Percentiles rank a stretch among this genome's conserved stretches.
phyloP scores from a whole-genome alignment of 2,329 filamentous ascomycete species.

The Helminthosporium solani region DNA sequence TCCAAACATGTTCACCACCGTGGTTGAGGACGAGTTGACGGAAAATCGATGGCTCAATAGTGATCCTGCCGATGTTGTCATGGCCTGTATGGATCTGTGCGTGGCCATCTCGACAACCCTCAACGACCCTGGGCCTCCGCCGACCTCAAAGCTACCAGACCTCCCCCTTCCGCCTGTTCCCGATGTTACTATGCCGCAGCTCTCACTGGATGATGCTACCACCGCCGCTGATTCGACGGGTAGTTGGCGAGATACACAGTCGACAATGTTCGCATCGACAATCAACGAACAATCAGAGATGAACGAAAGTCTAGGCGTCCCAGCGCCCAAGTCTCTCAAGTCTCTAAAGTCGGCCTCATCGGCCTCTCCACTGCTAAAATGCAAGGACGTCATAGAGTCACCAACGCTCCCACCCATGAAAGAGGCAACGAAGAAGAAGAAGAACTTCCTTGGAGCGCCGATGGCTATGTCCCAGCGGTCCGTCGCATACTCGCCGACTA shows the following conservation, averaged over 20 bases:
- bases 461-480: constrained; percentile 23
- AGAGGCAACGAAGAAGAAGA: constrained; percentile 27
- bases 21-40: constrained; percentile 74
- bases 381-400: constrained; percentile 55
- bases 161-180: constrained; percentile 44
- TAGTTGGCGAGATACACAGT: constrained; percentile 58
- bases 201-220: constrained; percentile 32
- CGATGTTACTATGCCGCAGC: constrained; percentile 32
- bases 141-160: constrained; percentile 48
- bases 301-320: constrained; percentile 22
- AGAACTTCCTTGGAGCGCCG: constrained; percentile 18
- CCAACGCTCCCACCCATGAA: constrained; percentile 60
- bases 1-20: constrained; percentile 80
- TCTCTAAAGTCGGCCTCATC: constrained; percentile 49
- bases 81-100: constrained; percentile 74
- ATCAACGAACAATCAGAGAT: constrained; percentile 23
- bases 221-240: constrained; percentile 32
- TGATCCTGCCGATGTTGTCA: constrained; percentile 76
- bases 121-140: constrained; percentile 51
- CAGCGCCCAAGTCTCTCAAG: constrained; percentile 38
- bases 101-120: constrained; percentile 45
- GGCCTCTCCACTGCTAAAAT: constrained; percentile 49
- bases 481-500: constrained; percentile 30
- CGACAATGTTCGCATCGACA: constrained; percentile 47
- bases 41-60: constrained; percentile 79